phyloP scores from a whole-genome alignment of 2,329 filamentous ascomycete genomes.

The Ophiostoma sp. region DNA sequence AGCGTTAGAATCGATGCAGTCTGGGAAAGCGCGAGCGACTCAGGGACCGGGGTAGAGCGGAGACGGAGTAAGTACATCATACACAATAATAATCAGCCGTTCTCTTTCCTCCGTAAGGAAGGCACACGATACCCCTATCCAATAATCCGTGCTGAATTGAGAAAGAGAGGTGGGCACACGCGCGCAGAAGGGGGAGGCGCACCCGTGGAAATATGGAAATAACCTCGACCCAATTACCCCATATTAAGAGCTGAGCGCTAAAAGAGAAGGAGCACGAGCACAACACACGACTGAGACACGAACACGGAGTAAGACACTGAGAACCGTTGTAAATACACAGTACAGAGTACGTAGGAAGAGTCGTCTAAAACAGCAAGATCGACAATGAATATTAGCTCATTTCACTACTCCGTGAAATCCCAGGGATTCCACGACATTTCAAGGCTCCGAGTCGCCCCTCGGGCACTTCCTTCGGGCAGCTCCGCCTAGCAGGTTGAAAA shows the following conservation, averaged over 20 bases:
- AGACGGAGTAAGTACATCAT: background rate
- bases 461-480: slow-evolving; percentile 8
- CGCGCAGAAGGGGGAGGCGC: background rate
- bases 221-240: background rate
- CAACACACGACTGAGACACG: background rate
- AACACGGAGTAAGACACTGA: background rate
- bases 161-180: background rate
- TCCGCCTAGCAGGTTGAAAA: background rate
- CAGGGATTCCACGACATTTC: background rate
- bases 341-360: too few relatives aligned
- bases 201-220: background rate
- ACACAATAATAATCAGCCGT: too few relatives aligned
- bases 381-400: background rate
- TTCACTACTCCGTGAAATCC: background rate
- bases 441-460: background rate
- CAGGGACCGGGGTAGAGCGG: background rate
- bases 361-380: background rate
- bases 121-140: background rate
- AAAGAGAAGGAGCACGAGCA: background rate
- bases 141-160: background rate
- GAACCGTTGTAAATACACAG: background rate
- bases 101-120: background rate
- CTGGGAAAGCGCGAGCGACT: slow-evolving; percentile 1
- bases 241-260: background rate
- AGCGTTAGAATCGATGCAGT: background rate